A percentile compares a stretch with the other conserved stretches of the same genome.
Conservation (phyloP, 208 protist genomes). For the Crithidia bombi region DNA sequence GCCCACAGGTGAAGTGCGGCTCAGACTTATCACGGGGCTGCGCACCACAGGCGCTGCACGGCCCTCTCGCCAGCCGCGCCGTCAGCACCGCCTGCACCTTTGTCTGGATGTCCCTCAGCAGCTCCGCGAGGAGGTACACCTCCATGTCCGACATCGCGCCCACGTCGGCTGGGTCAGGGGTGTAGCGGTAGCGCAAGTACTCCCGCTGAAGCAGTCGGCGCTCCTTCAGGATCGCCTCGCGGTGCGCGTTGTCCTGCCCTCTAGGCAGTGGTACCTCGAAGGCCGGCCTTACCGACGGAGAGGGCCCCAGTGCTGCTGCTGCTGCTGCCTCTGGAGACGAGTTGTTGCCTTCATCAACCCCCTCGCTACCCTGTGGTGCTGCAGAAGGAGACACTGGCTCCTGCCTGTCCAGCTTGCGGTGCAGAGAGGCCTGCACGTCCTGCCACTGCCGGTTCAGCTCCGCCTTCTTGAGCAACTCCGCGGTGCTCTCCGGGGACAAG, state of each 20-base stretch:
- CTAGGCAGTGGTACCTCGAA: not conserved
- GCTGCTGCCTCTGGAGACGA: not conserved
- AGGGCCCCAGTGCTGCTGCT: conserved; percentile 3
- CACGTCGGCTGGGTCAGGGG: conserved; percentile 66
- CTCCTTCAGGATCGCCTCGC: conserved; percentile 52
- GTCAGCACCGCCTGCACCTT: conserved; percentile 47
- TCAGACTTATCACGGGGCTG: not conserved
- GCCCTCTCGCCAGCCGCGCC: conserved; percentile 46
- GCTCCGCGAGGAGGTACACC: conserved; percentile 53
- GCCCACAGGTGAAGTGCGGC: conserved; percentile 41
- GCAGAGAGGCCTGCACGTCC: conserved; percentile 11
- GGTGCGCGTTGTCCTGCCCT: conserved; percentile 30
- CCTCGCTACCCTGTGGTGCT: too few species aligned
- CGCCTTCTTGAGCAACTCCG: conserved; percentile 3
- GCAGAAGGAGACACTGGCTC: too few species aligned
- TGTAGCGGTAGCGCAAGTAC: conserved; percentile 58
- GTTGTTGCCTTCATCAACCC: not conserved
- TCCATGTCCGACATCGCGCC: conserved; percentile 78
- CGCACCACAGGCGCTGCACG: conserved; percentile 44
- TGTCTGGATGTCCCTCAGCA: conserved; percentile 36
- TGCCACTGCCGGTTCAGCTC: conserved; percentile 7
- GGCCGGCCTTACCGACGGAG: not conserved
- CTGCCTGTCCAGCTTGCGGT: not conserved
- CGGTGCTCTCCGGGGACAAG: not conserved
- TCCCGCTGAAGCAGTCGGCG: conserved; percentile 48